Base-by-base conservation (phyloP, 78 protist genomes). In the Acrasis kona region DNA sequence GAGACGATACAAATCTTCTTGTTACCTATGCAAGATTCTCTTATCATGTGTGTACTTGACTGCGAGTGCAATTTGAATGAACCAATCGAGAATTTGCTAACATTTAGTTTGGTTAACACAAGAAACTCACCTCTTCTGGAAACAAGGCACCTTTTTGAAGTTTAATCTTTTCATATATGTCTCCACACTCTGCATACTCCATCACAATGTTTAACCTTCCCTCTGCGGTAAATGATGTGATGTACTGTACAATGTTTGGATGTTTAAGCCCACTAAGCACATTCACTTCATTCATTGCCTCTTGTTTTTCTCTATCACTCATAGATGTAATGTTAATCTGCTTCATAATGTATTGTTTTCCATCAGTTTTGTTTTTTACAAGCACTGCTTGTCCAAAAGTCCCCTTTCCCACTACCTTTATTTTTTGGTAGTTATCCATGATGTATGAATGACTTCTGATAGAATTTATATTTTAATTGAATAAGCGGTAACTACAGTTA, bases 1-100 rank as follows among this genome's bases (percentile, higher is more conserved):
- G n/a, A n/a, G n/a, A n/a, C n/a, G n/a, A n/a, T n/a, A n/a, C n/a
- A n/a, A n/a, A n/a, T n/a, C n/a, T n/a, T n/a, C n/a, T n/a, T n/a
- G n/a, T n/a, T n/a, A n/a, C n/a, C 92, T 68, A 71, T 88, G 92
- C 32, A 88, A 35, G 19, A 88, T 82, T 27, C 85, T 82, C 27
- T 80, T 30, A 28, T 40, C 57, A 69, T 88, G 92, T 29, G 80
- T 70, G 61, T 81, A 78, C 42, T 84, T 72, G 34, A 88, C 36
- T 29, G 89, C 89, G 2, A 88, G 57, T 61, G 73, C 41, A 10
- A 82, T 77, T 76, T 88, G 92, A 3, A 78, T 36, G 67, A 87
- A 77, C 91, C 86, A 81, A 38, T 74, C 78, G 30, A 74, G 78
- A 69, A 74, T 42, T 1, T 42, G n/a, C n/a, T n/a, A n/a, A n/a